phyloP scores from a whole-genome alignment of 208 protist genomes.

The Dictyostelium gargantuum region DNA sequence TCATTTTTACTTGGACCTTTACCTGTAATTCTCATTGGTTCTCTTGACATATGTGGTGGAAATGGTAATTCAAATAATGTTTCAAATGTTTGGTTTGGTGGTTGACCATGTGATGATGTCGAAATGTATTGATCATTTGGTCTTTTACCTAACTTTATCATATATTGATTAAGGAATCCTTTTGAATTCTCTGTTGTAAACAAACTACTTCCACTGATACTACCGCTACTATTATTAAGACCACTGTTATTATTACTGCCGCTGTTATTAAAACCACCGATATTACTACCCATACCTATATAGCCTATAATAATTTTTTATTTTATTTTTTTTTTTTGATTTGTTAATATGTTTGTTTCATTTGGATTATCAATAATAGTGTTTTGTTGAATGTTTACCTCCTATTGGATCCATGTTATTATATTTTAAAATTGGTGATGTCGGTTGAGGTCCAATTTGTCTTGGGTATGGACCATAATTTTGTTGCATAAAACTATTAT shows the following conservation, averaged over 20 bases:
- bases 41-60: neutral
- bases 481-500: neutral
- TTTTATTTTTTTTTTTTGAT: too few relatives aligned
- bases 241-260: neutral
- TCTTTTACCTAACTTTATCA: neutral
- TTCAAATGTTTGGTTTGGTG: constrained; percentile 9
- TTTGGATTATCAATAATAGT: too few relatives aligned
- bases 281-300: neutral
- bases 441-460: neutral
- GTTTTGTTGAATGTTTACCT: too few relatives aligned
- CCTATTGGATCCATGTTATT: too few relatives aligned
- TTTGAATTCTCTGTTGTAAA: neutral
- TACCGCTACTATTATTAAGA: too few relatives aligned
- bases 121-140: neutral
- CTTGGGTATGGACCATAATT: neutral
- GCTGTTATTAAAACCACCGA: neutral
- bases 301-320: too few relatives aligned
- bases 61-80: neutral
- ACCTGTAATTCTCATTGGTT: neutral
- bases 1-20: neutral
- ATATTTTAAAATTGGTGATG: neutral
- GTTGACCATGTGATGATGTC: neutral
- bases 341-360: too few relatives aligned
- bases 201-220: too few relatives aligned
- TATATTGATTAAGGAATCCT: neutral